Conservation (phyloP, 257 asterid genomes). For the Jacaranda copaia region DNA sequence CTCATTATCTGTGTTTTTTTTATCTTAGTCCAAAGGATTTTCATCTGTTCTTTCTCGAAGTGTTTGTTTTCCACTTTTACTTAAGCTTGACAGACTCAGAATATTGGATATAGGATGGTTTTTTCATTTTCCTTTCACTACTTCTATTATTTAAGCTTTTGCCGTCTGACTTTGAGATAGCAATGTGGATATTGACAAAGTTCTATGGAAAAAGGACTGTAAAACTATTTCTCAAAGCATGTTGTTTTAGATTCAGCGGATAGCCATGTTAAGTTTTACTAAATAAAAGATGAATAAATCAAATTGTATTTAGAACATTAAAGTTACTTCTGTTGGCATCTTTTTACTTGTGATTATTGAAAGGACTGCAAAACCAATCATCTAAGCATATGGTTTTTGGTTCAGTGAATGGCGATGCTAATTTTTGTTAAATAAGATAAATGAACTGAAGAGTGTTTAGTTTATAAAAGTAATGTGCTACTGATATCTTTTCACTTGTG, state of each 20-base stretch:
- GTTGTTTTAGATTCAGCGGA: no score
- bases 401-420: no score
- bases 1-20: background rate
- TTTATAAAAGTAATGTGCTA: background rate
- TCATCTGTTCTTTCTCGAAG: background rate
- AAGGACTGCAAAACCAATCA: no score
- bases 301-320: no score
- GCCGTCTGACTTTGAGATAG: background rate
- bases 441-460: background rate
- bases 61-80: background rate
- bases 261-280: background rate
- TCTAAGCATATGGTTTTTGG: no score
- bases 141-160: background rate
- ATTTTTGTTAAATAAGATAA: background rate
- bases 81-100: background rate
- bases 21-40: background rate
- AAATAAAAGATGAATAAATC: no score
- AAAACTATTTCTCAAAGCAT: background rate
- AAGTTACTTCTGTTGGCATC: no score
- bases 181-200: background rate
- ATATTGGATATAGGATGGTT: background rate
- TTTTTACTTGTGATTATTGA: no score
- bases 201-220: background rate
- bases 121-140: background rate
- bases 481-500: slow-evolving; percentile 5